These are phyloP conservation scores for Tylopilus cervinicoccineus DNA, from an alignment of 768 basidiomycete genomes.

Conservation along the genomic window DNA sequence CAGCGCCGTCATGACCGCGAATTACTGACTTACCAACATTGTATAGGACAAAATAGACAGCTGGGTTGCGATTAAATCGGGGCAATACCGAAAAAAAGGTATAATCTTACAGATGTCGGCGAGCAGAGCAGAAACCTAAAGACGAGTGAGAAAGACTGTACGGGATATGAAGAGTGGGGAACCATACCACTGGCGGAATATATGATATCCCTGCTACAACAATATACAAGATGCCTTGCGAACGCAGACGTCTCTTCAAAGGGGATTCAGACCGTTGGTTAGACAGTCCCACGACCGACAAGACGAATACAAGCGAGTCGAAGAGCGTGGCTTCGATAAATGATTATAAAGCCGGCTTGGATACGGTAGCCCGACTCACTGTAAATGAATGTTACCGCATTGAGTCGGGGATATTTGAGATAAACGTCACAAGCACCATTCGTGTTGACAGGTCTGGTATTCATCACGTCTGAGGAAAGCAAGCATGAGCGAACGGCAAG, in stretches of 20 bases:
- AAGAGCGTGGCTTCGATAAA: constrained; percentile 11
- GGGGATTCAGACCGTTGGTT: constrained; percentile 6
- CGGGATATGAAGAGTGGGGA: not conserved
- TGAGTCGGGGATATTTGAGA: not conserved
- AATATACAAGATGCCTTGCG: constrained; percentile 19
- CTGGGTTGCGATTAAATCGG: not conserved
- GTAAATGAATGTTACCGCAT: constrained; percentile 4
- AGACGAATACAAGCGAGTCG: constrained; percentile 17
- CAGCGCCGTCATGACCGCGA: not conserved
- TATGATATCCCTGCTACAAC: constrained; percentile 11
- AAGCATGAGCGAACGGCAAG: not conserved
- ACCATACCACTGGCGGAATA: constrained; percentile 10
- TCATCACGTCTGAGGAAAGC: constrained; percentile 3
- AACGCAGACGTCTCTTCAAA: constrained; percentile 12
- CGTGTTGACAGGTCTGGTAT: not conserved
- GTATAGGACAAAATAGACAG: not conserved
- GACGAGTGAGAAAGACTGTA: not conserved
- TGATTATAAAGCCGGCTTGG: not conserved
- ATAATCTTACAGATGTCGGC: constrained; percentile 2
- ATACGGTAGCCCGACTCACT: constrained; percentile 3
- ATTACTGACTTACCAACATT: constrained; percentile 1
- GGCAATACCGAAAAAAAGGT: not conserved
- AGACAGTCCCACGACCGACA: constrained; percentile 17
- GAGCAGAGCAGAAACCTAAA: constrained; percentile 8
- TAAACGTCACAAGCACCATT: not conserved